Evolutionary conservation across 352 stramenopile genomes (phyloP), one percentile per base, ranked within the genome.

Genomic region (Saprolegnia parasitica): DNA sequence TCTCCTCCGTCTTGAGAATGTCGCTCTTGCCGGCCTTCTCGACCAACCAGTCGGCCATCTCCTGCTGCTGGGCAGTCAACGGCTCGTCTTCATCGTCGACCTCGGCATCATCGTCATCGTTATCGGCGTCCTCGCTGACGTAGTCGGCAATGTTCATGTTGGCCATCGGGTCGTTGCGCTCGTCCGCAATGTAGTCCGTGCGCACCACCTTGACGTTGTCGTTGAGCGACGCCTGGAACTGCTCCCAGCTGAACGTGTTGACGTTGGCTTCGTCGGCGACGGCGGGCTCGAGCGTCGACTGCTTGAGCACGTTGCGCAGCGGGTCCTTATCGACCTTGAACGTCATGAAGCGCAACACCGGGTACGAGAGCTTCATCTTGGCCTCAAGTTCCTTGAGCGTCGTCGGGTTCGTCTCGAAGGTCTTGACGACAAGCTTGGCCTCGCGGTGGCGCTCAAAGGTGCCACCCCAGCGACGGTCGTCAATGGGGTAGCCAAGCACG

Each of bases 301-400:
- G 80, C 67, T 84, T 79, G 13, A 93, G 71, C 75, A 83, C 64
- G 61, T 78, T 72, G 72, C 88, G 70, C 37, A 88, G 78, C 64
- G 84, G 73, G 54, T 86, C 76, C 77, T 93, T 83, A 71, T 83
- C 81, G 13, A 95, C 73, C 77, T 95, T 91, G 79, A 94, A 94
- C 13, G 86, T 91, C 77, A 88, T 75, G 78, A 92, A 94, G 76
- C 86, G 86, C 63, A 94, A 82, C 68, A 94, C 82, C 42, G 83
- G 81, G 76, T 91, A 92, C 73, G 76, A 86, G 74, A 92, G 88
- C 80, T 92, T 92, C 37, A 94, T 80, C 73, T 91, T 91, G n/a
- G 66, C 61, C 73, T 95, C 84, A 16, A 93, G 67, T 58, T 95
- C 83, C 49, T 83, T 73, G 29, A 95, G 76, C 68, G 84, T 78